phyloP scores from a whole-genome alignment of 2,329 filamentous ascomycete species.

The Juglanconis juglandina region DNA sequence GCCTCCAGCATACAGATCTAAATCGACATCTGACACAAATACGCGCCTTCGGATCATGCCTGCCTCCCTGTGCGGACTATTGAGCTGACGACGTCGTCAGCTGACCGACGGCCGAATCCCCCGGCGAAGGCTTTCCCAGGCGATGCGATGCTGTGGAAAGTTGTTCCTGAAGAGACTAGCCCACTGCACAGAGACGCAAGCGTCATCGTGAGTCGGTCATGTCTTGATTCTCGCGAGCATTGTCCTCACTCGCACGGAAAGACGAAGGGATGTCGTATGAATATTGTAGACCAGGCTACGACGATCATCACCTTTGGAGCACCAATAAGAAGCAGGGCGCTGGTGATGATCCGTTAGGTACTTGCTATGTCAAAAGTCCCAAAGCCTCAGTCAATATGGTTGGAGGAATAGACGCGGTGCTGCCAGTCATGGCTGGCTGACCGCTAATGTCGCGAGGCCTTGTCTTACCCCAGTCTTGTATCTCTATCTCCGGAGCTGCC shows the following conservation, averaged over 20 bases:
- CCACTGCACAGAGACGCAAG: no score
- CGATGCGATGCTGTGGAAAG: no score
- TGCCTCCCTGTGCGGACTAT: neutral
- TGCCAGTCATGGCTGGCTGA: constrained; percentile 1
- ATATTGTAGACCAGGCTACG: no score
- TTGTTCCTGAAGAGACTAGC: no score
- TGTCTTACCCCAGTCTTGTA: neutral
- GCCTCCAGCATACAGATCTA: neutral
- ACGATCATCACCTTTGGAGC: neutral
- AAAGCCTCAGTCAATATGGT: neutral
- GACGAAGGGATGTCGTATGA: no score
- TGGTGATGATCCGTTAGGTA: no score
- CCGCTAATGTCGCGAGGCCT: neutral
- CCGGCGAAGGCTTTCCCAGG: no score
- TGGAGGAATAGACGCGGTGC: constrained; percentile 13
- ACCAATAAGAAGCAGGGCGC: neutral
- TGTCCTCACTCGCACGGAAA: no score
- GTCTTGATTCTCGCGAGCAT: no score
- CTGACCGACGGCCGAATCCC: neutral
- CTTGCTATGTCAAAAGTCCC: neutral
- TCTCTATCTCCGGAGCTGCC: neutral
- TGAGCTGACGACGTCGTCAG: neutral
- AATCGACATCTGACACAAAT: neutral
- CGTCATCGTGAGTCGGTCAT: no score
- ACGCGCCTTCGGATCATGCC: neutral